These are phyloP conservation scores for Puya raimondii DNA, from an alignment of 176 grass and related monocot species.

Conservation along the genomic window DNA sequence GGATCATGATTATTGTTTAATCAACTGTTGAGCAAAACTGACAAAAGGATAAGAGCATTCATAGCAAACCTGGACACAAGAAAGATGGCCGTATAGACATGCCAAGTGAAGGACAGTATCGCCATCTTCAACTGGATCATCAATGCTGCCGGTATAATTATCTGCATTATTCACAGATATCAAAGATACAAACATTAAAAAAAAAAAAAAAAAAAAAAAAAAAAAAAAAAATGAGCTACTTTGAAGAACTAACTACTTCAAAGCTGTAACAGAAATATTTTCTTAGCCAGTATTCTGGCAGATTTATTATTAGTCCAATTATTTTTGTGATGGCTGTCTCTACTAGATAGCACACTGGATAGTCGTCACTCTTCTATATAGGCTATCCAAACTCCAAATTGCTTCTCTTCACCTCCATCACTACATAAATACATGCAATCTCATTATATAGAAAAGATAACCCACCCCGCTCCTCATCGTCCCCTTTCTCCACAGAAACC, in stretches of 20 bases:
- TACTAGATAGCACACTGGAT: too few relatives aligned
- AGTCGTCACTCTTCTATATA: too few relatives aligned
- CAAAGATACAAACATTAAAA: neutral
- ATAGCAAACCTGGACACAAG: slow-evolving; percentile 78
- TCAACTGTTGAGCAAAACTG: neutral
- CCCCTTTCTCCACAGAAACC: too few relatives aligned
- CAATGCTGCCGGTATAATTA: slow-evolving; percentile 54
- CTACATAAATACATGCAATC: too few relatives aligned
- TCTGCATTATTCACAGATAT: slow-evolving; percentile 20
- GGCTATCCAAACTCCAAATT: too few relatives aligned
- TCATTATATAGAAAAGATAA: too few relatives aligned
- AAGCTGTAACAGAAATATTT: neutral
- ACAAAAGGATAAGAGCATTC: slow-evolving; percentile 1
- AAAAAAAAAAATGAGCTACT: neutral
- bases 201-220: neutral
- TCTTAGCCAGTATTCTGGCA: neutral
- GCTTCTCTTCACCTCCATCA: too few relatives aligned
- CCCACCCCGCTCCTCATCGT: too few relatives aligned
- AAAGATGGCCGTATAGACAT: slow-evolving; percentile 95
- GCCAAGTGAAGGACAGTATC: slow-evolving; percentile 87
- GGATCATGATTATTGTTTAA: neutral
- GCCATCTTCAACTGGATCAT: slow-evolving; percentile 98
- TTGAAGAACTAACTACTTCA: neutral
- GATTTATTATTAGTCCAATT: too few relatives aligned
- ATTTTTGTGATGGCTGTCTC: too few relatives aligned